Evolutionary conservation across 768 basidiomycete genomes (phyloP), one percentile per base, ranked within the genome.

Genomic region (Hortiboletus campestris): DNA sequence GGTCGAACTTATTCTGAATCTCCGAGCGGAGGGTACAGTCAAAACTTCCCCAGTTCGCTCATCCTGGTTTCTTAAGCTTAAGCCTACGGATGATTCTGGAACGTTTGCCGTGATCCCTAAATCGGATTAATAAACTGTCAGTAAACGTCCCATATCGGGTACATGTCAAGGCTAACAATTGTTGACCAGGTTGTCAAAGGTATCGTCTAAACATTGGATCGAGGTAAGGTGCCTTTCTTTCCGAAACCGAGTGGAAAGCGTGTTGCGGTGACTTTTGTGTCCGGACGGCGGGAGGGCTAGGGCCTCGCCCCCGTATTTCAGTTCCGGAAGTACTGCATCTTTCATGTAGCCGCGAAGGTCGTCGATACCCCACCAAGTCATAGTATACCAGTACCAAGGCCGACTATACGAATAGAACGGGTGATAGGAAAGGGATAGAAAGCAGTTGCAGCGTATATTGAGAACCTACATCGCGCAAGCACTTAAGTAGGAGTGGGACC

Each of bases 211-310:
- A 49, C 59, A 61, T 35, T 63, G 57, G 41, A 73, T 74, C 17
- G 61, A 61, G 34, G 64, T 59, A 44, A 74, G 59, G 44, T 74
- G 73, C 35, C 70, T 69, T 51, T 63, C 62, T 36, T 66, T 67
- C 52, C 60, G 62, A 51, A 65, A 69, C n/a, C 72, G 68, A 53
- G 67, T 63, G n/a, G 72, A 64, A 46, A 73, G 67, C 14, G 67
- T 69, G 50, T 61, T 73, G 56, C 64, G 65, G 51, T 74, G 72
- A 36, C 73, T 74, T 49, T 74, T 74, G 55, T 73, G 64, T 12
- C 70, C 70, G 0, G 53, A 51, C 14, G 63, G 73, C 10, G 67
- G 63, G 39, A 55, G 56, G 9, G 34, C 42, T 13, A 61, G 49
- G 16, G 59, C 57, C 5, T 64, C 62, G 0, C 48, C 55, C 14